phyloP scores from a whole-genome alignment of 768 basidiomycete species.

The Kwoniella pini region DNA sequence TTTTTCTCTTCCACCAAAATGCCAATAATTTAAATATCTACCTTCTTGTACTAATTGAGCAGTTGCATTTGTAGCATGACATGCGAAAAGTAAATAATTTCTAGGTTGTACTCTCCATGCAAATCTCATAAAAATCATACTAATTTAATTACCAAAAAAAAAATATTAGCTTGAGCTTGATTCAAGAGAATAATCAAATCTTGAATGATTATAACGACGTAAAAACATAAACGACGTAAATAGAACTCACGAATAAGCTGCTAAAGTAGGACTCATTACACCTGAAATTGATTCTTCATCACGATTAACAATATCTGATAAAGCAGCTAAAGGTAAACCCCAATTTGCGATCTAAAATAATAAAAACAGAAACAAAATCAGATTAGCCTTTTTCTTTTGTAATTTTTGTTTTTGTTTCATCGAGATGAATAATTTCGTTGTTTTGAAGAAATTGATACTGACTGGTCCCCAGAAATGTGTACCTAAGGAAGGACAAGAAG shows the following conservation, averaged over 20 bases:
- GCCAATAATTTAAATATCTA: slow-evolving; percentile 88
- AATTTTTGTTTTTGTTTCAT: too few relatives aligned
- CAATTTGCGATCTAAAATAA: slow-evolving; percentile 84
- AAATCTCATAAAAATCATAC: slow-evolving; percentile 82
- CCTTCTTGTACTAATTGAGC: slow-evolving; percentile 80
- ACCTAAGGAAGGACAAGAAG: slow-evolving; percentile 63
- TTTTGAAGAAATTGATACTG: slow-evolving; percentile 58
- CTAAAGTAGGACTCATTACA: slow-evolving; percentile 89
- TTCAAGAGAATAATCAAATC: too few relatives aligned
- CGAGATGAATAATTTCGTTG: too few relatives aligned
- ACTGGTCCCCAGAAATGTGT: slow-evolving; percentile 99
- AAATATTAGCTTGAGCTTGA: too few relatives aligned
- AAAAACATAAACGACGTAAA: background rate
- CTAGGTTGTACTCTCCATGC: slow-evolving; percentile 95
- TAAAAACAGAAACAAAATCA: background rate
- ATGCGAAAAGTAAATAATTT: slow-evolving; percentile 92
- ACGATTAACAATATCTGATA: slow-evolving; percentile 77
- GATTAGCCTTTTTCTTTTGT: too few relatives aligned
- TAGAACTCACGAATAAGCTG: slow-evolving; percentile 81
- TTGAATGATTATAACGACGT: too few relatives aligned
- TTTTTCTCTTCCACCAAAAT: slow-evolving; percentile 80
- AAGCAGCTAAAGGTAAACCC: slow-evolving; percentile 92
- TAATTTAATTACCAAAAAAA: slow-evolving; percentile 30
- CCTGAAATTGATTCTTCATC: slow-evolving; percentile 98
- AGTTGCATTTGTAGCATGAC: slow-evolving; percentile 85